Conservation (phyloP, 352 stramenopile species). For the Elongisporangium anandrum region DNA sequence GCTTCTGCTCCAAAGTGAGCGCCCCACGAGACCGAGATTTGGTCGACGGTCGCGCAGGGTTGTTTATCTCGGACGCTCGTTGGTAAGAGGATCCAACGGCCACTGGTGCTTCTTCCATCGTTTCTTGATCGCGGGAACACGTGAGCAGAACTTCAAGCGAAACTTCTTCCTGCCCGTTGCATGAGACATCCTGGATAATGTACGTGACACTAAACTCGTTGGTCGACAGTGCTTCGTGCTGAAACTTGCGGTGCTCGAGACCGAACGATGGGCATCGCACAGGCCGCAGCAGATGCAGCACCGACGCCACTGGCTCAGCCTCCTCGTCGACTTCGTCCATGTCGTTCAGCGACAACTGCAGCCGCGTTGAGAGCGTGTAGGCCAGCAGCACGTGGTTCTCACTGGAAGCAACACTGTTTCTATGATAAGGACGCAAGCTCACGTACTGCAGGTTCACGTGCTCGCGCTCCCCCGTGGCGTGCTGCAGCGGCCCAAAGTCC, state of each 20-base stretch:
- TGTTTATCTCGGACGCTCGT: constrained; percentile 1
- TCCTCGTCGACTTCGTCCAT: constrained; percentile 18
- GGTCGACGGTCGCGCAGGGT: not conserved
- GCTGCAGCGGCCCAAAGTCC: constrained; percentile 44
- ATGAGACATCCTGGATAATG: constrained; percentile 49
- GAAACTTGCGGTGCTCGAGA: constrained; percentile 30
- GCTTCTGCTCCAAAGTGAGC: not conserved
- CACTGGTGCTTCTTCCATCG: not conserved
- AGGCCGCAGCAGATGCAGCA: constrained; percentile 59
- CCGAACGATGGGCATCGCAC: constrained; percentile 32
- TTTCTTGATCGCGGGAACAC: constrained; percentile 26
- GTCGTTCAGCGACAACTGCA: constrained; percentile 55
- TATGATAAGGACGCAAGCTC: constrained; percentile 30
- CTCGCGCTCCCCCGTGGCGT: constrained; percentile 62
- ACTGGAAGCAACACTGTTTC: constrained; percentile 10
- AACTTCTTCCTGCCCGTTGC: constrained; percentile 10
- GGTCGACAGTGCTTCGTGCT: constrained; percentile 22
- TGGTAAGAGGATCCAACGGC: constrained; percentile 2
- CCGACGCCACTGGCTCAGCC: constrained; percentile 38
- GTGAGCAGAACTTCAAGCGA: constrained; percentile 62
- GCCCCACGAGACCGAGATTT: not conserved
- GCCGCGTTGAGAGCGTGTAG: constrained; percentile 54
- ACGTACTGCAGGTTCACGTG: constrained; percentile 53
- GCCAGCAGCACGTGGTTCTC: constrained; percentile 55
- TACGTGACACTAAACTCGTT: constrained; percentile 66